A percentile compares a stretch with the other conserved stretches of the same genome.
These are phyloP conservation scores for Astragalus glycyphyllos DNA, from an alignment of 306 rosid species.

Conservation along the genomic window DNA sequence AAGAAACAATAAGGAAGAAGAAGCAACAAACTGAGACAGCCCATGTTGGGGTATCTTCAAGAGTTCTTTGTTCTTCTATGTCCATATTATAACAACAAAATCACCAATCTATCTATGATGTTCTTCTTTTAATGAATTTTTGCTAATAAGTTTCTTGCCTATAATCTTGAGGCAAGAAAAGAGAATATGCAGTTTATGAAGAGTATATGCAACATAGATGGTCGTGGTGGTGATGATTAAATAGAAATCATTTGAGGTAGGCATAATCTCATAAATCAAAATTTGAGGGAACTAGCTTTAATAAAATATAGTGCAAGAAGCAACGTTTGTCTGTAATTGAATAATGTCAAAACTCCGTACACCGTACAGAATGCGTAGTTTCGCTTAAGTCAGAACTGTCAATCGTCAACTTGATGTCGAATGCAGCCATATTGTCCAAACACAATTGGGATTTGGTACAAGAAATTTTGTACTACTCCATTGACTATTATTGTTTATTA, in stretches of 20 bases:
- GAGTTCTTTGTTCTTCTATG: conserved; percentile 40
- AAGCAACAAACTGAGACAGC: conserved; percentile 58
- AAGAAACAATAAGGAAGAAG: conserved; percentile 51
- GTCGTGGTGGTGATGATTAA: neutral
- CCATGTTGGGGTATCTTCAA: conserved; percentile 75
- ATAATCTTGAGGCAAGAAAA: conserved; percentile 16
- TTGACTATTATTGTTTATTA: too few species aligned
- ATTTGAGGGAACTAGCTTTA: too few species aligned
- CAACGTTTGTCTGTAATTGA: neutral
- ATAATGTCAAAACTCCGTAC: conserved; percentile 41
- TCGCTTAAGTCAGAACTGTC: conserved; percentile 14
- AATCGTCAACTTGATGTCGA: neutral
- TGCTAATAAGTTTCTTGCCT: neutral
- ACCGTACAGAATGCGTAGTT: conserved; percentile 26
- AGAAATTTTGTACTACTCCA: too few species aligned
- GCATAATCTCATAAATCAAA: too few species aligned
- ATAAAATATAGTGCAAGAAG: too few species aligned
- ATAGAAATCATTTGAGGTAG: neutral
- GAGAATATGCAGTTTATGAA: neutral
- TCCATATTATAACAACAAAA: conserved; percentile 32
- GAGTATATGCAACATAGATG: neutral
- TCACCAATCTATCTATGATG: neutral
- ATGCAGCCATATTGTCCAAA: neutral
- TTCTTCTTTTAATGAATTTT: neutral
- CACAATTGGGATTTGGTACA: neutral